Evolutionary conservation across 495 filamentous ascomycete genomes (phyloP), one percentile per base, ranked within the genome.

Genomic region (Lentithecium fluviatile): DNA sequence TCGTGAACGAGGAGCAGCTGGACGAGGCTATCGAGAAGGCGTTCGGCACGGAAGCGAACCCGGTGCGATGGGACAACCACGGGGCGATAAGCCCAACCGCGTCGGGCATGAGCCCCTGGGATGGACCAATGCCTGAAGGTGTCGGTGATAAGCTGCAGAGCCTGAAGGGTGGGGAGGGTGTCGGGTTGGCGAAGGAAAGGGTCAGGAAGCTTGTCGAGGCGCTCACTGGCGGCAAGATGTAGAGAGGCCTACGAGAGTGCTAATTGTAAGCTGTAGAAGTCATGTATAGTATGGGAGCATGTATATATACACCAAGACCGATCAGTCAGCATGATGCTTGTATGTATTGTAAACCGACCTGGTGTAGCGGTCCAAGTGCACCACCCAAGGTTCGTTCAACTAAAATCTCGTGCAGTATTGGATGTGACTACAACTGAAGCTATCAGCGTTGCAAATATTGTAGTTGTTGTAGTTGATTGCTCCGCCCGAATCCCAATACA

Each of bases 161-260:
- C 63, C 57, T 52, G 58, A 70, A 57, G n/a, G 53, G 45, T 6
- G 53, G 52, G 19, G 60, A 70, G 25, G 71, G 60, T 29, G 72
- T 73, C 13, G 67, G 72, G 68, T n/a, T 82, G 12, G 75, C 72
- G 21, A 77, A 80, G 64, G 73, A 81, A 63, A 80, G 86, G 72
- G 75, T 88, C 64, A 82, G 78, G 76, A 80, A 78, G 71, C 79
- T 89, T 66, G 83, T 78, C 19, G 86, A 89, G 74, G 77, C 83
- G 70, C 74, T 89, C 61, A 88, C 84, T 19, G 86, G 86, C 38
- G 86, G 86, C 56, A 88, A 85, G 77, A 76, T 87, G 71, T 82
- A 71, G 37, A 42, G 4, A 49, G 29, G 29, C 29, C n/a, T 32
- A 10, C 10, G 10, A 32, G 29, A 32, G 10, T 4, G 29, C 29